A percentile compares a stretch with the other conserved stretches of the same genome.
Evolutionary conservation across 225 moss, liverwort and hornwort genomes (phyloP).

Genomic region (Climacium dendroides): DNA sequence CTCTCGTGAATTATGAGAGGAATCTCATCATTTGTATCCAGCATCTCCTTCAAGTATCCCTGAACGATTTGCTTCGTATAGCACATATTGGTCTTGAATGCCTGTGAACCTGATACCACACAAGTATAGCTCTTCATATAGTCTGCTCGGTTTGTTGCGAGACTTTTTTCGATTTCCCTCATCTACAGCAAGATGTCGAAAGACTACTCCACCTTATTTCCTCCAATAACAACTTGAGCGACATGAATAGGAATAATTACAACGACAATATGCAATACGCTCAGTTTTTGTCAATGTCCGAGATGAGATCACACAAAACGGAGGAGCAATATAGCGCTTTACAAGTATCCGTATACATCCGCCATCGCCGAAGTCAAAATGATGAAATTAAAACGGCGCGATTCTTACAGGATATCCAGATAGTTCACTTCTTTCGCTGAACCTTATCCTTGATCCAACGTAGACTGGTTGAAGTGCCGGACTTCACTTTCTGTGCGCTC

Average conservation of each 20-base stretch:
- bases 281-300: background rate
- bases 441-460: constrained; percentile 87
- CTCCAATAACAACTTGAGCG: background rate
- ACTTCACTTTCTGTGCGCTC: constrained; percentile 77
- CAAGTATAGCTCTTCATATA: background rate
- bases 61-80: background rate
- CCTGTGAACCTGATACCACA: background rate
- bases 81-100: background rate
- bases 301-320: background rate
- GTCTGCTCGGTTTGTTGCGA: background rate
- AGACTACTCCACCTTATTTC: constrained; percentile 1
- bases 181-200: background rate
- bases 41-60: background rate
- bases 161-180: background rate
- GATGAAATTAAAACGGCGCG: background rate
- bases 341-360: background rate
- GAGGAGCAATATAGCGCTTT: background rate
- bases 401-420: background rate
- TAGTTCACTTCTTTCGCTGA: constrained; percentile 40
- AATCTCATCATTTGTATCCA: background rate
- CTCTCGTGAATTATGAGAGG: background rate
- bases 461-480: constrained; percentile 55
- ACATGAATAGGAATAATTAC: background rate
- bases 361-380: background rate
- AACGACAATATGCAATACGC: background rate